Evolutionary conservation across 192 early-diverging fungal species (phyloP).

Genomic region (Podila clonocystis): DNA sequence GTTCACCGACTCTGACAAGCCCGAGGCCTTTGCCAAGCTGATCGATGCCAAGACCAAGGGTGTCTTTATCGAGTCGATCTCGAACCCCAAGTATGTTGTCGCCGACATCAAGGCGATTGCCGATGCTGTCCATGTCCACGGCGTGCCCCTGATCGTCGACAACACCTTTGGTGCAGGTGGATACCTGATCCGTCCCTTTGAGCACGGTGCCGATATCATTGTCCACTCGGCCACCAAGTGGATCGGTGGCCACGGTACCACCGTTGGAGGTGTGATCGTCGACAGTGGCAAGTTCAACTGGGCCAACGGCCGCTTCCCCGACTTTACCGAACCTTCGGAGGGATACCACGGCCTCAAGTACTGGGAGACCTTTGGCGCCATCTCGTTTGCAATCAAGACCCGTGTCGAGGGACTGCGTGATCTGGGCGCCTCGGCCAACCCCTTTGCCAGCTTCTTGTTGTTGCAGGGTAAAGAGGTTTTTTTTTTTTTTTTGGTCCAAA

Average conservation of each 20-base stretch:
- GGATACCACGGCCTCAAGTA: slow-evolving; percentile 90
- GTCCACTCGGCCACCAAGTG: slow-evolving; percentile 95
- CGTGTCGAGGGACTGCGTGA: slow-evolving; percentile 89
- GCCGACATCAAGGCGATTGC: slow-evolving; percentile 89
- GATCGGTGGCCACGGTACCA: slow-evolving; percentile 92
- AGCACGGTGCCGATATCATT: slow-evolving; percentile 96
- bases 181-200: slow-evolving; percentile 84
- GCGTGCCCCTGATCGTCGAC: slow-evolving; percentile 93
- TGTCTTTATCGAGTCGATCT: slow-evolving; percentile 91
- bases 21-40: slow-evolving; percentile 75
- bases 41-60: slow-evolving; percentile 95
- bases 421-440: slow-evolving; percentile 85
- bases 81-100: slow-evolving; percentile 91
- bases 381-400: slow-evolving; percentile 80
- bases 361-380: slow-evolving; percentile 88
- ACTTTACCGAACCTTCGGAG: slow-evolving; percentile 84
- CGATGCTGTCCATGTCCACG: slow-evolving; percentile 80
- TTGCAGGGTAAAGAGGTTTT: slow-evolving; percentile 78
- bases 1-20: slow-evolving; percentile 79
- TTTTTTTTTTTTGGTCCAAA: not conserved
- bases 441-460: slow-evolving; percentile 89
- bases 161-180: slow-evolving; percentile 97
- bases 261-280: slow-evolving; percentile 90
- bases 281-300: slow-evolving; percentile 90
- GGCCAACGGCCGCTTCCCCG: slow-evolving; percentile 90